Evolutionary conservation across 139 green algal genomes (phyloP).

Genomic region (Zygnema cylindricum): DNA sequence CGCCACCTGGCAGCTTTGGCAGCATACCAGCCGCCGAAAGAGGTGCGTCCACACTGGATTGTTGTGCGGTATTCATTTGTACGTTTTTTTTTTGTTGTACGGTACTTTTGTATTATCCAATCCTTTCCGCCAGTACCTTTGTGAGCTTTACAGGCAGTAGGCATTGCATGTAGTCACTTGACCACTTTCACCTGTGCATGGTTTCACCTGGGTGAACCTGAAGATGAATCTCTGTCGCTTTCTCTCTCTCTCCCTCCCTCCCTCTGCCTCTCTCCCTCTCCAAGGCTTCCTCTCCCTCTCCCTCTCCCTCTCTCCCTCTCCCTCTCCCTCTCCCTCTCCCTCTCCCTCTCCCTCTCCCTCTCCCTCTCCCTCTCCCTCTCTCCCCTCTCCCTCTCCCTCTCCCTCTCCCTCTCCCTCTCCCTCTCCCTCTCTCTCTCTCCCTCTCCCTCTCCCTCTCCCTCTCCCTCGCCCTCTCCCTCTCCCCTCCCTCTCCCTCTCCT

Average conservation of each 20-base stretch:
- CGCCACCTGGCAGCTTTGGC: conserved; percentile 37
- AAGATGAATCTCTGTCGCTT: too few species aligned
- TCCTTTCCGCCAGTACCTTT: too few species aligned
- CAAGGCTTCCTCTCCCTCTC: too few species aligned
- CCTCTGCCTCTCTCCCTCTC: too few species aligned
- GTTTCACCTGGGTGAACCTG: too few species aligned
- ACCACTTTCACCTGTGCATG: too few species aligned
- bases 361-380: neutral
- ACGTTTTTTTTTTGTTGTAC: neutral
- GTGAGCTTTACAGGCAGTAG: neutral
- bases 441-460: neutral
- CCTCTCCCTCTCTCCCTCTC: neutral
- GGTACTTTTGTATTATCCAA: neutral
- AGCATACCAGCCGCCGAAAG: neutral
- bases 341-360: conserved; percentile 15
- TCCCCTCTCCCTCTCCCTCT: neutral
- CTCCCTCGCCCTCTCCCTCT: neutral
- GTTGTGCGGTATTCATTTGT: neutral
- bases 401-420: neutral
- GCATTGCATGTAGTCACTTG: neutral
- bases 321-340: neutral
- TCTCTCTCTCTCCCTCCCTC: too few species aligned
- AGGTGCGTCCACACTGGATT: neutral
- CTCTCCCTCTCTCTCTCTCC: neutral
- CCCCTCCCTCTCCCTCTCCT: neutral